Base-by-base conservation (phyloP, 2,329 filamentous ascomycete species). In the Ophiostoma angusticollis region DNA sequence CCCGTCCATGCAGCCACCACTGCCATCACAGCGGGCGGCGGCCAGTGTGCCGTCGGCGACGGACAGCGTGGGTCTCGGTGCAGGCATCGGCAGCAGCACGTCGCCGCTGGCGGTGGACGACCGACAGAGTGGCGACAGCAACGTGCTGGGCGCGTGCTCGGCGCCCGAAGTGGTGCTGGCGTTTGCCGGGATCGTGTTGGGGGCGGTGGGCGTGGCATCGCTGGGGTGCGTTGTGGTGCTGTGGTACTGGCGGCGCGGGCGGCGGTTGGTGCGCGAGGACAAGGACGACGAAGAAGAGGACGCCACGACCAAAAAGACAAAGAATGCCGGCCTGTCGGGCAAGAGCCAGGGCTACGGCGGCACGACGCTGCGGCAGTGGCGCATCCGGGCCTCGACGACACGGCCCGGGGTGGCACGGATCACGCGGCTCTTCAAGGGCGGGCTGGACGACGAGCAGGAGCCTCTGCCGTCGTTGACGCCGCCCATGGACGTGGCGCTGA, bases 131-230 rank as follows among this genome's bases (percentile, higher is more conserved):
- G 28, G 17, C 8, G 22, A 24, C 13, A 24, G 13, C 29, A 41
- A 37, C 14, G 19, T 30, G 2, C 35, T 38, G 3, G 40, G 40
- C 13, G 40, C 40, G 17, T 42, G 40, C 35, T 21, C 35, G 6
- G 35, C 31, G 31, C 40, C 40, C 18, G 40, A 42, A 27, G 31
- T 37, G 12, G 35, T 38, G n/a, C 25, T 42, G 25, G 40, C 40
- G 3, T 38, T 42, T 38, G 40, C 40, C 6, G 40, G 40, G 8
- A 42, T 42, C n/a, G 17, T 30, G 3, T n/a, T 42, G 9, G 40
- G 40, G 16, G 40, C 40, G 6, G 31, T 42, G 9, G 40, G 40
- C 9, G 14, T 42, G 11, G 21, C 32, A 2, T 38, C 40, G 13
- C 24, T 42, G 3, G 40, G 35, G 3, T 30, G 35, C 22, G 28